Base-by-base conservation (phyloP, 2,329 filamentous ascomycete species). In the Talaromyces verruculosus region DNA sequence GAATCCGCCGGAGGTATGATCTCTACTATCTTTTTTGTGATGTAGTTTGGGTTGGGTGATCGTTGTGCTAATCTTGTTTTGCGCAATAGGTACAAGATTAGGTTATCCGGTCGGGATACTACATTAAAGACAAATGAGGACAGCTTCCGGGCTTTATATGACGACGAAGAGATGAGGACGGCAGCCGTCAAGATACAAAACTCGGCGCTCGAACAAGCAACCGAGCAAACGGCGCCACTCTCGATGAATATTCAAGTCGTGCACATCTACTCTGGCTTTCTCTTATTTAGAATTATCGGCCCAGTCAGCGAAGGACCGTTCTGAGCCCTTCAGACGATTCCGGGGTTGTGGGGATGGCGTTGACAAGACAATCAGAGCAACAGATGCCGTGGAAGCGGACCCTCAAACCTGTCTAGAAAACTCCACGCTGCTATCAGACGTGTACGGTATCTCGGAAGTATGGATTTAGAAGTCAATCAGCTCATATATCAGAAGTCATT, bases 1-100 rank as follows among this genome's bases (percentile, higher is more conserved):
- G 45, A 85, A 86, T 72, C 88, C 88, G 68, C 88, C 88, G 49
- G 86, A 88, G 81, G 86, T 87, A 65, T 75, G 69, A 35, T 58
- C 22, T 58, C 28, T 2, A 62, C 19, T 19, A 33, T 39, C 33
- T 13, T 11, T 41, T 8, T 59, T 59, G 51, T 37, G 13, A 17
- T 59, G 4, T 5, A 30, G 28, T 8, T 53, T 51, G 45, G 45
- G 11, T 3, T 51, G 13, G 19, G 7, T 47, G 47, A 10, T 51
- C 35, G 25, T 25, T 30, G 33, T 62, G 28, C 43, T 49, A 35
- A 55, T 63, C 8, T n/a, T 25, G 13, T 5, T 15, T 55, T 28
- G 43, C n/a, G 47, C 37, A 8, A 51, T 55, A 63, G 61, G 61
- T 63, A n/a, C 61, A 63, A 28, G 61, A 63, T 55, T 63, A 63